Conservation (phyloP, 331 rosid species). For the Quercus tomentella region DNA sequence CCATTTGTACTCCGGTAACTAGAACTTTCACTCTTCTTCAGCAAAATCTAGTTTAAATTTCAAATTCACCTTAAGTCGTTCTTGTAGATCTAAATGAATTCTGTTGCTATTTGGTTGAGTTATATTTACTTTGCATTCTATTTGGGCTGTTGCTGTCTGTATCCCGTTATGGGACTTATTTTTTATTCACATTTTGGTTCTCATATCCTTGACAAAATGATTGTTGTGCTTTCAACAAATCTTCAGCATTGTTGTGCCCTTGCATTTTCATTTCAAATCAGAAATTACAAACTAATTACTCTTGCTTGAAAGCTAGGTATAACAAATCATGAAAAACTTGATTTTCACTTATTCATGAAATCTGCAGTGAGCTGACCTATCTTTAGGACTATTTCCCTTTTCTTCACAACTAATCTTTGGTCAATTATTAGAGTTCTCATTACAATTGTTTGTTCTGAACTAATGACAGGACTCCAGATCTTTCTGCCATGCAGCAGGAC, state of each 20-base stretch:
- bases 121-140: background rate
- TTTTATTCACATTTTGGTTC: background rate
- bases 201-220: background rate
- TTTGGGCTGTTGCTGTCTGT: background rate
- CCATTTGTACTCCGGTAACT: slow-evolving; percentile 66
- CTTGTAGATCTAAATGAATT: background rate
- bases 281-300: background rate
- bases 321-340: background rate
- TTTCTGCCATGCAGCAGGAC: slow-evolving; percentile 86
- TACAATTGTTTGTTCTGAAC: background rate
- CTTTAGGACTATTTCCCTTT: background rate
- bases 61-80: background rate
- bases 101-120: background rate
- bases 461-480: slow-evolving; percentile 68
- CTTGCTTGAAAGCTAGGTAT: background rate
- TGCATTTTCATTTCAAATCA: background rate
- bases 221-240: background rate
- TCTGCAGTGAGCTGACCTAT: background rate
- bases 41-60: background rate
- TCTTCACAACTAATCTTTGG: background rate
- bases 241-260: background rate
- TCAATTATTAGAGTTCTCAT: background rate
- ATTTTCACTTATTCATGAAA: background rate
- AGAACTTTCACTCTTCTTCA: background rate
- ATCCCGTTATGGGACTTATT: background rate